Base-by-base conservation (phyloP, 2,329 filamentous ascomycete genomes). In the Tothia fuscella region DNA sequence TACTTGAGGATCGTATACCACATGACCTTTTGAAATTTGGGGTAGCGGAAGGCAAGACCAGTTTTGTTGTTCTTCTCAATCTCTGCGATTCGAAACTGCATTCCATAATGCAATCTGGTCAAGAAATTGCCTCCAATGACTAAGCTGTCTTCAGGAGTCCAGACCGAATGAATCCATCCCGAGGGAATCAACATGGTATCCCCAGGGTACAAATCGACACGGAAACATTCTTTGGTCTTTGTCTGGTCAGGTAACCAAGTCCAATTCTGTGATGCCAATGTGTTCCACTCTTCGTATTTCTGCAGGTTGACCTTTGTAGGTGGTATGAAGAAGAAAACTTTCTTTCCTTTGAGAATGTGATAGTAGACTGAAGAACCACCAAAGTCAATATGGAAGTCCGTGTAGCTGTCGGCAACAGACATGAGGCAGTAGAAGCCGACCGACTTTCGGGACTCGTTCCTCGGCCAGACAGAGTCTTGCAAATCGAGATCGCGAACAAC, bases 91-190 rank as follows among this genome's bases (percentile, higher is more conserved):
- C 72, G 73, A 52, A 82, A 73, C 54, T 82, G 78, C 66, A 78
- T 78, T 43, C 70, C 70, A 53, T 76, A 80, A 45, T 79, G 76
- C 56, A 80, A 65, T 42, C 72, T 63, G 4, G 76, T 81, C 33
- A 82, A 61, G 50, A 81, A 82, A 51, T 82, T 82, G 39, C 78
- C 78, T n/a, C 78, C 78, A 46, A 82, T 79, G 21, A 82, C 78
- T 37, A 82, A 59, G 50, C 77, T 81, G 51, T 81, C 76, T 50
- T 76, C 71, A 0, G 78, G 78, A 7, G 78, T 82, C 74, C 78
- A 80, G 6, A 82, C 78, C 19, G 78, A 77, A 52, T 82, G 78
- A 40, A 82, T 82, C 78, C 78, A 82, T 16, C 78, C 78, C 25
- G 78, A 79, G 4, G 78, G 78, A 47, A 82, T 82, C 32, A 82